These are phyloP conservation scores for Cornus controversa DNA, from an alignment of 148 eudicot species.

Conservation along the genomic window DNA sequence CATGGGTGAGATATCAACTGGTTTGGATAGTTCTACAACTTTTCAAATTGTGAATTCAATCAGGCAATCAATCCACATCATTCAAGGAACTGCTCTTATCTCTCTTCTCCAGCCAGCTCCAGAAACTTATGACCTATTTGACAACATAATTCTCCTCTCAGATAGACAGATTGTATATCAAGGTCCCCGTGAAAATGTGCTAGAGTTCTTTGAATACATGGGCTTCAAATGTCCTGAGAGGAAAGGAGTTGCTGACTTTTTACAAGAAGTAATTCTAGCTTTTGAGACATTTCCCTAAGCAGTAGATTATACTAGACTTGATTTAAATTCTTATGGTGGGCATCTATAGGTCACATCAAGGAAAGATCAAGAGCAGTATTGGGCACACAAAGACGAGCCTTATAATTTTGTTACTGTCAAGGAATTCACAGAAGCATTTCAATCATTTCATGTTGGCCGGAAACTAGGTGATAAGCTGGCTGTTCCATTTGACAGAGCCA, in stretches of 20 bases:
- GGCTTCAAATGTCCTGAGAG: constrained; percentile 89
- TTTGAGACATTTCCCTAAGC: background rate
- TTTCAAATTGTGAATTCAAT: constrained; percentile 81
- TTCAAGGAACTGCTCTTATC: constrained; percentile 73
- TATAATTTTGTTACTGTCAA: constrained; percentile 54
- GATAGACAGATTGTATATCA: constrained; percentile 85
- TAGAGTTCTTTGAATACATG: constrained; percentile 82
- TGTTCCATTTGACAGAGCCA: constrained; percentile 63
- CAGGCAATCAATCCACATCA: constrained; percentile 72
- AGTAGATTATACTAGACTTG: background rate
- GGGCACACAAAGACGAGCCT: constrained; percentile 53
- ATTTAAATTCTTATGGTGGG: background rate
- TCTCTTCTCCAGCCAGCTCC: constrained; percentile 95
- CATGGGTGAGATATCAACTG: constrained; percentile 94
- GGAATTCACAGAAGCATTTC: constrained; percentile 70
- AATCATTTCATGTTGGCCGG: constrained; percentile 71
- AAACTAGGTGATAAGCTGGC: constrained; percentile 56
- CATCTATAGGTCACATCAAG: constrained; percentile 70
- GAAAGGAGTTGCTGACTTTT: constrained; percentile 87
- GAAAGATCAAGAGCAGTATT: constrained; percentile 88
- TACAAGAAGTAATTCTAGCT: constrained; percentile 66
- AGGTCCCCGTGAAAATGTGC: constrained; percentile 78
- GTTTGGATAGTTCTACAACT: constrained; percentile 93
- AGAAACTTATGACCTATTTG: constrained; percentile 77
- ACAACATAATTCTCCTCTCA: constrained; percentile 79